Conservation (phyloP, 129 eudicot species). For the Saposhnikovia divaricata region DNA sequence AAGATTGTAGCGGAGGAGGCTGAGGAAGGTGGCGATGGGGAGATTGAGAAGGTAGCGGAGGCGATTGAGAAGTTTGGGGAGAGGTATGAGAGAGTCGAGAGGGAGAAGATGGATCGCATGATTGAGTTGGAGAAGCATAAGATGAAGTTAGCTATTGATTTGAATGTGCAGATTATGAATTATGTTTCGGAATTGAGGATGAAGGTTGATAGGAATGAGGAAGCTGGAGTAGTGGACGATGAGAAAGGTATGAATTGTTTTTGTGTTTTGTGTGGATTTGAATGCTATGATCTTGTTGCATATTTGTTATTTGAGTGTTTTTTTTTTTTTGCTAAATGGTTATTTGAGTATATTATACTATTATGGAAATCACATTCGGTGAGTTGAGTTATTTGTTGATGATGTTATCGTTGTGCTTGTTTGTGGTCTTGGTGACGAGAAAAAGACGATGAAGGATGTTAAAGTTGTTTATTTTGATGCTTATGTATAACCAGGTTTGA, state of each 20-base stretch:
- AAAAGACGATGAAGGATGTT: not conserved
- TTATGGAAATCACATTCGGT: not conserved
- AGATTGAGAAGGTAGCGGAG: conserved; percentile 32
- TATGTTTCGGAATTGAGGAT: conserved; percentile 59
- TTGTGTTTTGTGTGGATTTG: not conserved
- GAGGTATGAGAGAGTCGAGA: conserved; percentile 65
- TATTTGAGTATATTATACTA: not conserved
- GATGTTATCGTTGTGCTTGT: not conserved
- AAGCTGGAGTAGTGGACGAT: conserved; percentile 19
- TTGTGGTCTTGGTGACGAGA: not conserved
- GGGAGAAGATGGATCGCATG: conserved; percentile 57
- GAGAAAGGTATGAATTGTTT: not conserved
- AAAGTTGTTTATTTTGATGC: not conserved
- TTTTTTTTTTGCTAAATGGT: no score
- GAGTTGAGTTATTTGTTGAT: not conserved
- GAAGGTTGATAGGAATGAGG: conserved; percentile 45
- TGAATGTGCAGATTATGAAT: conserved; percentile 78
- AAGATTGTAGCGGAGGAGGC: conserved; percentile 14
- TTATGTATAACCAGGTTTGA: not conserved
- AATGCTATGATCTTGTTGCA: not conserved
- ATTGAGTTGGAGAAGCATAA: conserved; percentile 75
- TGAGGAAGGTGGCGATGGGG: conserved; percentile 2
- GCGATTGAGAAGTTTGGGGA: conserved; percentile 46
- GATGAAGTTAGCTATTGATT: conserved; percentile 72
- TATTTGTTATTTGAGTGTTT: not conserved